Percentiles rank a stretch among this genome's conserved stretches.
Evolutionary conservation across 176 grass and related monocot genomes (phyloP).

Genomic region (Neostapfia colusana): DNA sequence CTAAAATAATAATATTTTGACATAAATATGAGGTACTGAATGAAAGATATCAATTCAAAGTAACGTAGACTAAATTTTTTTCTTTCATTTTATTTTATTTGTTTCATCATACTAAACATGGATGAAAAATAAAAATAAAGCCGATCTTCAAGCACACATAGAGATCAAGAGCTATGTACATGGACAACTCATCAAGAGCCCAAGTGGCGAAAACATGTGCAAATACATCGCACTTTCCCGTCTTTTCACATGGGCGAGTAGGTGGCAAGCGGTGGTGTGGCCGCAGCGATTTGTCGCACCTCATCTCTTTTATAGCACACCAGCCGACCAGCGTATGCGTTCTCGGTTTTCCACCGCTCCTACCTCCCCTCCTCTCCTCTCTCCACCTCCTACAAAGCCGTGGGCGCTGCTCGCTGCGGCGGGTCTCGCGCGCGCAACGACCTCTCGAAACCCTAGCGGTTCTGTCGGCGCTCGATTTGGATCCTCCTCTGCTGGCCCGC

Average conservation of each 20-base stretch:
- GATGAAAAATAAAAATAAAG: too few relatives aligned
- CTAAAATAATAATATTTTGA: too few relatives aligned
- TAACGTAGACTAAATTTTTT: too few relatives aligned
- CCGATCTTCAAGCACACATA: too few relatives aligned
- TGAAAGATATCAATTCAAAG: too few relatives aligned
- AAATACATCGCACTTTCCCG: conserved; percentile 8
- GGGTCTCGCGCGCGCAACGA: conserved; percentile 29
- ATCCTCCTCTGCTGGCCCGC: background rate
- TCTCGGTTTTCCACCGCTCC: conserved; percentile 34
- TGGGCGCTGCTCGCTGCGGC: conserved; percentile 44
- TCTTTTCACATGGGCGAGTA: background rate
- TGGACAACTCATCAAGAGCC: too few relatives aligned
- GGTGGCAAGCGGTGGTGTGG: background rate
- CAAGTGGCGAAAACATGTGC: background rate
- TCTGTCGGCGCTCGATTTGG: conserved; percentile 15
- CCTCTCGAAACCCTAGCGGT: conserved; percentile 30
- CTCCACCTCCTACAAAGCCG: conserved; percentile 30
- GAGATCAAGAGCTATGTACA: too few relatives aligned
- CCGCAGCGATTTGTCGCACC: conserved; percentile 35
- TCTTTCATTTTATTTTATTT: too few relatives aligned
- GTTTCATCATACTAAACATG: too few relatives aligned
- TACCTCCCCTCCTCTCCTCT: background rate
- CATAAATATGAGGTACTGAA: too few relatives aligned
- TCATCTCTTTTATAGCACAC: conserved; percentile 31
- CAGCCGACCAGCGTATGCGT: conserved; percentile 26